Conservation (phyloP, 176 grass and related monocot species). For the Oryza glumipatula region DNA sequence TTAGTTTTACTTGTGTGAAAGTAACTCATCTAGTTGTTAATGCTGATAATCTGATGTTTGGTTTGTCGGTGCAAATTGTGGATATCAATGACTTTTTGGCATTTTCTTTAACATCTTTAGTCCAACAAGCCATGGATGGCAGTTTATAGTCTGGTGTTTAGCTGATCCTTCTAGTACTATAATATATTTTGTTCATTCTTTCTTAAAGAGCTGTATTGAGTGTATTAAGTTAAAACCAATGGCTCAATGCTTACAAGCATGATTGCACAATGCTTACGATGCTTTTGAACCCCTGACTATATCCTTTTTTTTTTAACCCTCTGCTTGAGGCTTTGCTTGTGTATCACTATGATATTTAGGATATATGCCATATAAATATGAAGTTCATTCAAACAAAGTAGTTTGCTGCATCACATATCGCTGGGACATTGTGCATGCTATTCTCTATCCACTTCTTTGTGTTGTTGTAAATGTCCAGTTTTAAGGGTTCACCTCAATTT, state of each 20-base stretch:
- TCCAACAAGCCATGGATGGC: neutral
- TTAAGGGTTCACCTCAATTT: neutral
- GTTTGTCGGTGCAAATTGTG: neutral
- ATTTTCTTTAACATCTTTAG: slow-evolving; percentile 16
- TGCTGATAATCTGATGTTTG: neutral
- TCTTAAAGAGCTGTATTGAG: neutral
- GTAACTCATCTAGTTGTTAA: neutral
- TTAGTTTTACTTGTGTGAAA: slow-evolving; percentile 1
- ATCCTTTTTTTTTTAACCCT: neutral
- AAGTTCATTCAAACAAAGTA: slow-evolving; percentile 15
- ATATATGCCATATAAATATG: neutral
- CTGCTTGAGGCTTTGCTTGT: neutral
- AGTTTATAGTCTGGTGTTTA: neutral
- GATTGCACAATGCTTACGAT: neutral
- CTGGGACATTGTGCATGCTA: slow-evolving; percentile 13
- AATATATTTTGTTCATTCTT: neutral
- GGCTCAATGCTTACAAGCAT: neutral
- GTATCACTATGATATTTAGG: neutral
- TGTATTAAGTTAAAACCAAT: slow-evolving; percentile 4
- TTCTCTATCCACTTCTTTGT: neutral
- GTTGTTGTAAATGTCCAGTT: neutral
- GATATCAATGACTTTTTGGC: neutral
- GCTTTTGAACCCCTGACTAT: neutral
- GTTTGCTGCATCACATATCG: neutral
- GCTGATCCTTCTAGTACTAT: neutral